phyloP scores from a whole-genome alignment of 441 rosid species.

The Euphorbia schlechtendalii region DNA sequence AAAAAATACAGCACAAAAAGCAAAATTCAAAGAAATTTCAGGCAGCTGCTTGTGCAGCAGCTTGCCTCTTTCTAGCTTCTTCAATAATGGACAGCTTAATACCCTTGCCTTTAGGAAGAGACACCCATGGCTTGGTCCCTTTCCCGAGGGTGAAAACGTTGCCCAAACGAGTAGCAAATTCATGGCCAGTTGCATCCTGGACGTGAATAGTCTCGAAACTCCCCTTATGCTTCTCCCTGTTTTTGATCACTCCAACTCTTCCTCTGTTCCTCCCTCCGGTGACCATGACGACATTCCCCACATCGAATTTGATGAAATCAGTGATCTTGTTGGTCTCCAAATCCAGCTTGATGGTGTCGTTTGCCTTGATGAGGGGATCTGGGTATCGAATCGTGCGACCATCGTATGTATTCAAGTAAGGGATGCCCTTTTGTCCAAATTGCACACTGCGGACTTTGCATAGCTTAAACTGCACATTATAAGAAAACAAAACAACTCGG shows the following conservation, averaged over 20 bases:
- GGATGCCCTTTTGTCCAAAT: slow-evolving; percentile 63
- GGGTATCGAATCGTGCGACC: slow-evolving; percentile 72
- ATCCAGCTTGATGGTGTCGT: slow-evolving; percentile 66
- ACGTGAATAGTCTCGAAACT: slow-evolving; percentile 36
- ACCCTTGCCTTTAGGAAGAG: slow-evolving; percentile 82
- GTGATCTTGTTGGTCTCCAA: slow-evolving; percentile 59
- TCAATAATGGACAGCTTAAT: slow-evolving; percentile 58
- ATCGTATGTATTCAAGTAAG: slow-evolving; percentile 63
- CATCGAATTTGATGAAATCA: slow-evolving; percentile 68
- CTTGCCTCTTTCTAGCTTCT: slow-evolving; percentile 23
- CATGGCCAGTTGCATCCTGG: slow-evolving; percentile 60
- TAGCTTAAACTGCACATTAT: slow-evolving; percentile 44
- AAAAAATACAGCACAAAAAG: neutral
- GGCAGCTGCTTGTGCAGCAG: slow-evolving; percentile 2
- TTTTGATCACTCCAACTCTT: slow-evolving; percentile 8
- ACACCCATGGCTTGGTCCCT: slow-evolving; percentile 72
- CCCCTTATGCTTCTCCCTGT: no score
- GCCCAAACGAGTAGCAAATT: slow-evolving; percentile 68
- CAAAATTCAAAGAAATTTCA: neutral
- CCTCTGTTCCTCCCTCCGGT: slow-evolving; percentile 66
- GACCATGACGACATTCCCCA: slow-evolving; percentile 72
- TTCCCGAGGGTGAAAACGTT: slow-evolving; percentile 71
- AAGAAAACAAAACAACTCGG: neutral
- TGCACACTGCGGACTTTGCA: slow-evolving; percentile 66
- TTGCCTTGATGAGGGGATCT: slow-evolving; percentile 69